phyloP scores from a whole-genome alignment of 2,329 filamentous ascomycete species.

The Calcarisporium arbuscula region DNA sequence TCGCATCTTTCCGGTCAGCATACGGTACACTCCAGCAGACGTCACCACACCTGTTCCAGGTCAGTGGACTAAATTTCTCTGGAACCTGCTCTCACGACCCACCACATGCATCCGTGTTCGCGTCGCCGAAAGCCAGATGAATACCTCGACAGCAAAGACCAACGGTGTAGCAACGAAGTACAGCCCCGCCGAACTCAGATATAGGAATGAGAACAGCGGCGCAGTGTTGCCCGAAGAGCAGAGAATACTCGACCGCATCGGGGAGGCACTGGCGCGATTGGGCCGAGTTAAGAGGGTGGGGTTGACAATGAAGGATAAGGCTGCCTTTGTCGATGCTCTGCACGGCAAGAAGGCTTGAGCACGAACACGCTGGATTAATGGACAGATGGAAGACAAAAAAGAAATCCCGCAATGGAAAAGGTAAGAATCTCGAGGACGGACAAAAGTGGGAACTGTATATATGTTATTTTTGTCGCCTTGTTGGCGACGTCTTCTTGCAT shows the following conservation, averaged over 20 bases:
- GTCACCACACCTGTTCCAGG: conserved; percentile 86
- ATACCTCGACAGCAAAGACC: conserved; percentile 33
- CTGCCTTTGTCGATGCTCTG: conserved; percentile 69
- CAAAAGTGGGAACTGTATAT: no score
- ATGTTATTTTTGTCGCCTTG: no score
- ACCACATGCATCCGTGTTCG: conserved; percentile 88
- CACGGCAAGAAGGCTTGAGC: conserved; percentile 33
- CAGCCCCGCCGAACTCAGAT: conserved; percentile 19
- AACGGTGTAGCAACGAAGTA: conserved; percentile 26
- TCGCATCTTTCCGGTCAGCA: conserved; percentile 82
- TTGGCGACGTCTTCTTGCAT: no score
- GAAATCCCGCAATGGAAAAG: no score
- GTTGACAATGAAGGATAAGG: conserved; percentile 76
- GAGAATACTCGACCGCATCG: conserved; percentile 68
- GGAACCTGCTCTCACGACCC: conserved; percentile 76
- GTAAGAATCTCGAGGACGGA: no score
- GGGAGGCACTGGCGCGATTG: conserved; percentile 78
- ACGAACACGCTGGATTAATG: background rate
- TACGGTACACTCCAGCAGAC: conserved; percentile 83
- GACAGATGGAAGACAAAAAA: no score
- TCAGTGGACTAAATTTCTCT: conserved; percentile 67
- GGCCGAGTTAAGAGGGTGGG: conserved; percentile 86
- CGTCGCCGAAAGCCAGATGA: conserved; percentile 70
- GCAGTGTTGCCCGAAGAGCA: conserved; percentile 52
- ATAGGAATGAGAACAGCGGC: conserved; percentile 21